phyloP scores from a whole-genome alignment of 164 flowering plant species.

The Vitis rupestris region DNA sequence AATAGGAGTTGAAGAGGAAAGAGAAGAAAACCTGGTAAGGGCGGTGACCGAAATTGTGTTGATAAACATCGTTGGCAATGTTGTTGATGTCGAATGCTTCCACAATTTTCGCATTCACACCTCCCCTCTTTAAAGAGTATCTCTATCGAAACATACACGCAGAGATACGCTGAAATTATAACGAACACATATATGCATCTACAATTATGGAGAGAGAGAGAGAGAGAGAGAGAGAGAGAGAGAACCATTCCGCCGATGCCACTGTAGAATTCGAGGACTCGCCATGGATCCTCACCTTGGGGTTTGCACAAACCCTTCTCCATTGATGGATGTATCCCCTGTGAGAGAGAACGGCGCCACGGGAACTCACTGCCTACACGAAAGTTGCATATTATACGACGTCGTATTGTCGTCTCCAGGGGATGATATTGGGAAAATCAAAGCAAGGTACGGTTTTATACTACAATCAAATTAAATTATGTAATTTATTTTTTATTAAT shows the following conservation, averaged over 20 bases:
- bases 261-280: constrained; percentile 90
- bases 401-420: too few species aligned
- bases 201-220: background rate
- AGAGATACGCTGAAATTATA: background rate
- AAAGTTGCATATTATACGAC: too few species aligned
- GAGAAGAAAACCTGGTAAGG: constrained; percentile 60
- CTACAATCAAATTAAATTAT: too few species aligned
- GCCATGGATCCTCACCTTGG: constrained; percentile 34
- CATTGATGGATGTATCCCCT: constrained; percentile 3
- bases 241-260: constrained; percentile 94
- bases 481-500: too few species aligned
- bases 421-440: too few species aligned
- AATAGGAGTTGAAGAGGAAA: background rate
- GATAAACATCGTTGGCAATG: constrained; percentile 80
- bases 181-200: background rate
- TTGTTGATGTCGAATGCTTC: constrained; percentile 93
- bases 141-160: constrained; percentile 36
- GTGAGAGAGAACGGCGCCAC: too few species aligned
- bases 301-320: constrained; percentile 20
- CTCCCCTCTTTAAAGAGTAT: constrained; percentile 63
- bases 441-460: too few species aligned
- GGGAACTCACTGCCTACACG: too few species aligned
- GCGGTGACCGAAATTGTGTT: constrained; percentile 80
- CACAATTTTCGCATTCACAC: constrained; percentile 58
- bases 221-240: constrained; percentile 4